phyloP scores from a whole-genome alignment of 2,329 filamentous ascomycete genomes.

The Pyricularia sp. region DNA sequence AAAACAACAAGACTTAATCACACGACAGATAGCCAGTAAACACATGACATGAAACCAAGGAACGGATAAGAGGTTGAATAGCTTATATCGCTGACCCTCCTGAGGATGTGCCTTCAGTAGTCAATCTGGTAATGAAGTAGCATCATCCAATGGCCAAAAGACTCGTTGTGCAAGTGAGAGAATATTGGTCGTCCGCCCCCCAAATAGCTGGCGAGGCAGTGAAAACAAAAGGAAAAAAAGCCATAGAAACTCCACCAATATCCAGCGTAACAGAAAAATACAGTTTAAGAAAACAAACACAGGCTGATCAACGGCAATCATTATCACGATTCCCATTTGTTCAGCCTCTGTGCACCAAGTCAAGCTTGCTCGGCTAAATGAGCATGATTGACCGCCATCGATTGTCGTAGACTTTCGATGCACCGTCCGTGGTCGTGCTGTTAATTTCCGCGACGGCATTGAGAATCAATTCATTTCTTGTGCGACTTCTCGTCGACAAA shows the following conservation, averaged over 20 bases:
- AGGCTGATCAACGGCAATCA: background rate
- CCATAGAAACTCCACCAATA: background rate
- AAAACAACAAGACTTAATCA: background rate
- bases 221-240: background rate
- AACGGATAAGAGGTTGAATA: background rate
- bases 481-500: constrained; percentile 41
- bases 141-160: background rate
- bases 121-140: background rate
- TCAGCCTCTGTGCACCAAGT: background rate
- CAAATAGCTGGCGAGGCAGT: background rate
- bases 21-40: background rate
- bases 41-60: background rate
- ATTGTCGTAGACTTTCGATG: background rate
- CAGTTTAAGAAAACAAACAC: background rate
- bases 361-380: background rate
- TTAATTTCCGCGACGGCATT: constrained; percentile 1
- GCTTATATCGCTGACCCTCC: background rate
- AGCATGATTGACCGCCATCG: background rate
- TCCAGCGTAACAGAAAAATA: background rate
- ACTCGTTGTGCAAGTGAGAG: background rate
- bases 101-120: background rate
- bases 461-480: constrained; percentile 10
- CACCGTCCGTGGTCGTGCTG: constrained; percentile 1
- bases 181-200: background rate
- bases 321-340: background rate